These are phyloP conservation scores for Dichotomocladium elegans DNA, from an alignment of 371 early-diverging fungal species.

Conservation along the genomic window DNA sequence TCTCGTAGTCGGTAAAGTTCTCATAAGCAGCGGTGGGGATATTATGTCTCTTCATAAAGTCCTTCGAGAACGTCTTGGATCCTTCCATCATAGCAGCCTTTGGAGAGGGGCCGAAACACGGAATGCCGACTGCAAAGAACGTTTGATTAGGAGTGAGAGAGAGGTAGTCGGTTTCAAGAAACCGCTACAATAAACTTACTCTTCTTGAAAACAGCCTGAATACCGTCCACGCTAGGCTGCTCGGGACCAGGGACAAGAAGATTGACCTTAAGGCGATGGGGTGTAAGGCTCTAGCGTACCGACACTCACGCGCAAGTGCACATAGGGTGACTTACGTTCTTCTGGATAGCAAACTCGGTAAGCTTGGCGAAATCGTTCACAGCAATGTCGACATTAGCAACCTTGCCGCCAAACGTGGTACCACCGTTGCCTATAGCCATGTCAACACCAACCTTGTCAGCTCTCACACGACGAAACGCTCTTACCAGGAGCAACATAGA, in stretches of 20 bases:
- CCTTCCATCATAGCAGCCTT: constrained; percentile 94
- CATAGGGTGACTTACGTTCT: constrained; percentile 53
- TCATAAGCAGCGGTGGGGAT: constrained; percentile 95
- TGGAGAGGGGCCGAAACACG: constrained; percentile 91
- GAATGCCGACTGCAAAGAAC: constrained; percentile 95
- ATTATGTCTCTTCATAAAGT: constrained; percentile 93
- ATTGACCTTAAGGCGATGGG: no score
- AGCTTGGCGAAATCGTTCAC: constrained; percentile 71
- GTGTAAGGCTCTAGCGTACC: no score
- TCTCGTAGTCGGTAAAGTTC: constrained; percentile 84
- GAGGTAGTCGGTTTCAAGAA: neutral
- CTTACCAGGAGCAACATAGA: constrained; percentile 92
- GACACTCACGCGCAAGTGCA: neutral
- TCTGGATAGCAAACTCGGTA: constrained; percentile 74
- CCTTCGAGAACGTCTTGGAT: constrained; percentile 96
- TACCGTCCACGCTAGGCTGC: constrained; percentile 94
- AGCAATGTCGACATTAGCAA: constrained; percentile 76
- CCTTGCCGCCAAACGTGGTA: constrained; percentile 72
- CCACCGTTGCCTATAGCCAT: constrained; percentile 94
- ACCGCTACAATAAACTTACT: constrained; percentile 33
- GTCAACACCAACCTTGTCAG: no score
- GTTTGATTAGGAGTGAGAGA: neutral
- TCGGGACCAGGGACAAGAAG: constrained; percentile 96
- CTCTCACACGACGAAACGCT: no score
- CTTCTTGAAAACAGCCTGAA: constrained; percentile 77